Base-by-base conservation (phyloP, 495 filamentous ascomycete species). In the Podospora bellae-mahoneyi region DNA sequence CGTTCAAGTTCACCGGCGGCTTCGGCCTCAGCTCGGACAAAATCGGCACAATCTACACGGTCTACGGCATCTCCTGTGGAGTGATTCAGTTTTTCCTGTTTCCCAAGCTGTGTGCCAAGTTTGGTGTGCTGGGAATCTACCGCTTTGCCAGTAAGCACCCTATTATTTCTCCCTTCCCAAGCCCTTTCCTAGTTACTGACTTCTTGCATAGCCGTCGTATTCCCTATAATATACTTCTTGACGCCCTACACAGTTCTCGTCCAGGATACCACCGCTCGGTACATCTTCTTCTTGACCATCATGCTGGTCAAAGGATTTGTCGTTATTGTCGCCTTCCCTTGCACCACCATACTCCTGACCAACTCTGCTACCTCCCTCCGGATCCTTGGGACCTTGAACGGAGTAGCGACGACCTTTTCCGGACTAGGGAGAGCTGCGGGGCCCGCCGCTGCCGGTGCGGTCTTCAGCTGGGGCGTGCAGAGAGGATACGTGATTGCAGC, bases 321-420 rank as follows among this genome's bases (percentile, higher is more conserved):
- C 13, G 85, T 85, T 48, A 93, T 94, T 64, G 91, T 97, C 76
- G 88, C 88, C 5, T 97, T 96, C 75, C 94, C 94, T 1, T 93
- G 90, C 75, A 89, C 84, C 18, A 95, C 90, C n/a, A 96, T 97
- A 72, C 78, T 97, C 20, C 82, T 98, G 19, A 97, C 94, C 59
- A 98, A 97, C 79, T 92, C 90, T 19, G 93, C 93, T 1, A 78
- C 82, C 0, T 90, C 86, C 59, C 79, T 97, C 39, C 81, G 85
- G 34, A 85, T 96, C 60, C 84, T 97, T 6, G 94, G 93, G 0
- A 96, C 94, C 2, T 79, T 98, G 62, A 98, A 98, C 74, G 94
- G 94, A 0, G 87, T 97, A 64, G 91, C 90, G 0, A 94, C 92
- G 0, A 89, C 89, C 61, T 84, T 93, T 34, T 89, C 88, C 69